phyloP scores from a whole-genome alignment of 768 basidiomycete species.

The Rhizopogon roseolus region DNA sequence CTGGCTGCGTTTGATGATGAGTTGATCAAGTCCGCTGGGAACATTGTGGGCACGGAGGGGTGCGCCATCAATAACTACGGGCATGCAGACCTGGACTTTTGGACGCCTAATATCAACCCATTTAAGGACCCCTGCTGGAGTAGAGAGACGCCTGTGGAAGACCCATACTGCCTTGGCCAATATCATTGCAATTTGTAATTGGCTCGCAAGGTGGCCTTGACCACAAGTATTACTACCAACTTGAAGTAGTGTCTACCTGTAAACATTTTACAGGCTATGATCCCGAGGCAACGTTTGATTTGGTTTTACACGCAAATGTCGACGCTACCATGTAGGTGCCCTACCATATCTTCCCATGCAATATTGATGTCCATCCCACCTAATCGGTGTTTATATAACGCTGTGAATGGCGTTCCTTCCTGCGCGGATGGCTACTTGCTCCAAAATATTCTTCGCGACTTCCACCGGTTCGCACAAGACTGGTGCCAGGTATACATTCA shows the following conservation, averaged over 20 bases:
- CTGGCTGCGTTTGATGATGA: conserved; percentile 51
- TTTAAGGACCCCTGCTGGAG: conserved; percentile 66
- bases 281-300: conserved; percentile 44
- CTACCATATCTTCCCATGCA: no score
- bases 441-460: conserved; percentile 45
- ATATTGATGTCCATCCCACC: neutral
- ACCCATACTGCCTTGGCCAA: conserved; percentile 46
- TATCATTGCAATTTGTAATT: conserved; percentile 50
- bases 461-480: conserved; percentile 47
- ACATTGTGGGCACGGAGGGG: conserved; percentile 51
- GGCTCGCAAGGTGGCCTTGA: conserved; percentile 57
- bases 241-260: conserved; percentile 53
- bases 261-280: conserved; percentile 62
- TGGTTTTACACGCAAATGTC: no score
- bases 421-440: conserved; percentile 38
- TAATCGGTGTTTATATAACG: conserved; percentile 49
- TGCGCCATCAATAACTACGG: conserved; percentile 54
- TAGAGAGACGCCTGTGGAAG: conserved; percentile 59
- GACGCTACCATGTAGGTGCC: conserved; percentile 36
- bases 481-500: conserved; percentile 36
- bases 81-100: conserved; percentile 50
- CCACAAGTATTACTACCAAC: conserved; percentile 44
- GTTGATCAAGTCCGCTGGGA: conserved; percentile 44
- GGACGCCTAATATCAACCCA: conserved; percentile 47
- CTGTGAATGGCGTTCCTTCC: conserved; percentile 54